Percentiles rank a stretch among this genome's conserved stretches.
These are phyloP conservation scores for Gossypium stocksii DNA, from an alignment of 345 rosid genomes.

Conservation along the genomic window DNA sequence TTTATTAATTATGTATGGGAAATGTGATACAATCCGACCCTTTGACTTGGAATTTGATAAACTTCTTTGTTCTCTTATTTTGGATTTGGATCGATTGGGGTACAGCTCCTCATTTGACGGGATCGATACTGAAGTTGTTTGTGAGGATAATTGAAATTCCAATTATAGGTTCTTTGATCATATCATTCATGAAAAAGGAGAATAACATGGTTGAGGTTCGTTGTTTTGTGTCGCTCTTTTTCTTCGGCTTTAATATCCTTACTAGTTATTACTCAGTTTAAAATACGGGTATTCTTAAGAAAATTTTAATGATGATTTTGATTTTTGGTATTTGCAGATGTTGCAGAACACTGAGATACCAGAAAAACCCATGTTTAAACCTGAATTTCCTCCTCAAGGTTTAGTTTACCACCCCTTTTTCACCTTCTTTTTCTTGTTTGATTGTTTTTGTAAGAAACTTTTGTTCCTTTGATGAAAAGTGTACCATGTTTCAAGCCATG, in stretches of 20 bases:
- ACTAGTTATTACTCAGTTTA: neutral
- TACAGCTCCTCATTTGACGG: conserved; percentile 81
- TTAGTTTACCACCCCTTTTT: neutral
- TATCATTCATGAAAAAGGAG: conserved; percentile 48
- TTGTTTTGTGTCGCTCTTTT: neutral
- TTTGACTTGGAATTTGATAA: conserved; percentile 8
- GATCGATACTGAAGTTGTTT: conserved; percentile 52
- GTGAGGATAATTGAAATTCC: conserved; percentile 58
- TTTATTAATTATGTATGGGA: neutral
- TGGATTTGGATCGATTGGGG: neutral
- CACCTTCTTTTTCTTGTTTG: neutral
- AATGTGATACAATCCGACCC: neutral
- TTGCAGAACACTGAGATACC: conserved; percentile 64
- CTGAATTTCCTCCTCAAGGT: conserved; percentile 87
- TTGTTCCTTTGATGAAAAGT: neutral
- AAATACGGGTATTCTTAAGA: neutral
- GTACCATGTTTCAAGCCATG: neutral
- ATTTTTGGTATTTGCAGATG: conserved; percentile 37
- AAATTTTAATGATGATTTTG: neutral
- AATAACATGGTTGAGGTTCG: conserved; percentile 60
- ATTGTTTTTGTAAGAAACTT: neutral
- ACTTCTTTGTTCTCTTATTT: neutral
- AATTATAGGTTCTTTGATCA: conserved; percentile 51
- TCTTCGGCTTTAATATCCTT: neutral
- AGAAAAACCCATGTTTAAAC: conserved; percentile 80